Evolutionary conservation across 73 alveolate species (phyloP).

Genomic region (Tetrahymena elliotti): DNA sequence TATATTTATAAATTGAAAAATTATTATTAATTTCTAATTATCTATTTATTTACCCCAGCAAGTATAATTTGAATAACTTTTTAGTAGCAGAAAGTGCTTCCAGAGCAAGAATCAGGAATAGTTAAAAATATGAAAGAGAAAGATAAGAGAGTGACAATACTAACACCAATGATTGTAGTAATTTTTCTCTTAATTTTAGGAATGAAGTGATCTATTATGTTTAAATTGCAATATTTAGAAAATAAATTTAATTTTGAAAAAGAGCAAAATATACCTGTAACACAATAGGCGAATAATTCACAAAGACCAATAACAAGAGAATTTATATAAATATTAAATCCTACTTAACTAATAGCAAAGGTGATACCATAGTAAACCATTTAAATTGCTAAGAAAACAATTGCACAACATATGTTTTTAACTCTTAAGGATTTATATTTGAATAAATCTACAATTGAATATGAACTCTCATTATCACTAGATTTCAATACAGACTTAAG

Average conservation of each 20-base stretch:
- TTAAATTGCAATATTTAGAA: background rate
- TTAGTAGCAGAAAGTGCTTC: background rate
- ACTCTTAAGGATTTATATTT: slow-evolving; percentile 31
- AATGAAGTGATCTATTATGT: background rate
- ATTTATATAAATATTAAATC: slow-evolving; percentile 4
- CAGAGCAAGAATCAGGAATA: background rate
- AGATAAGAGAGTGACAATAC: background rate
- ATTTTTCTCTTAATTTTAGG: slow-evolving; percentile 15
- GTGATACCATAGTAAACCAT: slow-evolving; percentile 36
- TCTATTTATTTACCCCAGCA: background rate
- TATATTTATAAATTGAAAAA: background rate
- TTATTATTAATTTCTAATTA: background rate
- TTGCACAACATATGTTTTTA: slow-evolving; percentile 7
- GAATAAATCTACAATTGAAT: slow-evolving; percentile 17
- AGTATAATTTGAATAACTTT: background rate
- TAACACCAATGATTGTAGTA: slow-evolving; percentile 7
- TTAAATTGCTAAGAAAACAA: slow-evolving; percentile 22
- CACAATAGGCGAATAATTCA: slow-evolving; percentile 20
- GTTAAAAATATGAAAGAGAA: background rate
- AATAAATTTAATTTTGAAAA: background rate
- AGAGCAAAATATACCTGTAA: slow-evolving; percentile 1
- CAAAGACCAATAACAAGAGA: slow-evolving; percentile 15
- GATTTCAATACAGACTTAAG: background rate
- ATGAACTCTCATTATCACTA: slow-evolving; percentile 4
- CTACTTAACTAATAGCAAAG: slow-evolving; percentile 21